Evolutionary conservation across 805 yeast genomes (phyloP).

Genomic region (Zygoascus tannicola): DNA sequence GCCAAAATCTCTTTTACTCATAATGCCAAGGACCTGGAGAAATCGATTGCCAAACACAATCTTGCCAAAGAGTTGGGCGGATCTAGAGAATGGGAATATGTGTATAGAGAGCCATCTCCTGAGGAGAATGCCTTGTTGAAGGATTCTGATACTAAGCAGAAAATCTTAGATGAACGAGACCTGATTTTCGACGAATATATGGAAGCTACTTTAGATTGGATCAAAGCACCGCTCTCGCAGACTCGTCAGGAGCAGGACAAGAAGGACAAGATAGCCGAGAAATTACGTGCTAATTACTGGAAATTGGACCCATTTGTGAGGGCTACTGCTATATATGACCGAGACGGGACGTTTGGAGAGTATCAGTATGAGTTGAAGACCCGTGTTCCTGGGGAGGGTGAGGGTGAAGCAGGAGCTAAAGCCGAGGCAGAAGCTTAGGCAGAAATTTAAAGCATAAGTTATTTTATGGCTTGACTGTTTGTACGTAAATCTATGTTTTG

Average conservation of each 20-base stretch:
- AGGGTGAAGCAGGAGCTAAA: no score
- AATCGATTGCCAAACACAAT: constrained; percentile 48
- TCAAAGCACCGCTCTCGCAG: constrained; percentile 41
- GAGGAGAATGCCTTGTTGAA: constrained; percentile 43
- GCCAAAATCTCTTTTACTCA: constrained; percentile 81
- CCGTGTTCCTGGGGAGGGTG: no score
- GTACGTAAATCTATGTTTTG: no score
- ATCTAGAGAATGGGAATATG: constrained; percentile 44
- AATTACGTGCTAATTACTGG: constrained; percentile 55
- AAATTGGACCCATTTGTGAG: constrained; percentile 74
- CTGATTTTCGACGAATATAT: constrained; percentile 46
- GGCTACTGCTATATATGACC: constrained; percentile 68
- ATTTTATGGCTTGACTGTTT: no score
- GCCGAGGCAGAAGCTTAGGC: no score
- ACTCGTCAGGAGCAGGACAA: constrained; percentile 40
- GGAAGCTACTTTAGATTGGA: constrained; percentile 67
- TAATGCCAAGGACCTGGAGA: constrained; percentile 51
- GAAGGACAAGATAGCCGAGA: constrained; percentile 36
- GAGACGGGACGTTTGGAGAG: constrained; percentile 52
- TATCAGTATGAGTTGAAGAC: constrained; percentile 15
- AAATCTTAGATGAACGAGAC: constrained; percentile 44
- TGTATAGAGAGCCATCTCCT: constrained; percentile 52
- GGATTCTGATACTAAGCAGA: constrained; percentile 35
- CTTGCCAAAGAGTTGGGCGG: constrained; percentile 77
- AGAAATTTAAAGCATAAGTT: no score